Base-by-base conservation (phyloP, 495 filamentous ascomycete genomes). In the Penicillium egyptiacum region DNA sequence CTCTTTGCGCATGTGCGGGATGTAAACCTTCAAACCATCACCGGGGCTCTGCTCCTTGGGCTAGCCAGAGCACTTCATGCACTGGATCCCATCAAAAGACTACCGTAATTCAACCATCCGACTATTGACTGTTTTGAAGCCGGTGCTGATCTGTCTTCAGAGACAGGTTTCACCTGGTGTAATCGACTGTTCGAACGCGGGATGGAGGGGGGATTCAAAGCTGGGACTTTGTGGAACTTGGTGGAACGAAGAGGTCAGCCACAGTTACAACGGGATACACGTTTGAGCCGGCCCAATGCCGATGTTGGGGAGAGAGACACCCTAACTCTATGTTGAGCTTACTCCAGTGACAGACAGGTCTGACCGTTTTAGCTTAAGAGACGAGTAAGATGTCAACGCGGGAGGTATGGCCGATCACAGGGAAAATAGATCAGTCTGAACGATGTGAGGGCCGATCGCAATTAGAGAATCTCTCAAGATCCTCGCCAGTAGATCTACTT, bases 11-110 rank as follows among this genome's bases (percentile, higher is more conserved):
- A 39, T 63, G 50, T 50, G 49, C 59, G 16, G 50, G 22, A 30
- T 22, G 14, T n/a, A 17, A 48, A 23, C 49, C 48, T 41, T 62
- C 55, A 66, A 59, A 67, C 28, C 61, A 67, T 60, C 35, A 60
- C 62, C 60, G 31, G 39, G 55, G 55, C 35, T 53, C n/a, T 47
- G 54, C 59, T 58, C 42, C 45, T 12, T 58, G 62, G 64, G 65
- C 66, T 73, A 58, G 35, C 69, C 67, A 71, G 69, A 69, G 66
- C 66, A 67, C 68, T 48, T 51, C 56, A 58, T 56, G 49, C 53
- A 49, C 51, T 46, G 51, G 50, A 39, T 59, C 37, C 64, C 64
- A 60, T 69, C 51, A 62, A 60, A 50, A 48, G 52, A 47, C 33
- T 64, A 64, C 45, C 57, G 57, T 64, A 60, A 26, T 60, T 69